Evolutionary conservation across 2,329 filamentous ascomycete genomes (phyloP).

Genomic region (Harringtonia lauricola): DNA sequence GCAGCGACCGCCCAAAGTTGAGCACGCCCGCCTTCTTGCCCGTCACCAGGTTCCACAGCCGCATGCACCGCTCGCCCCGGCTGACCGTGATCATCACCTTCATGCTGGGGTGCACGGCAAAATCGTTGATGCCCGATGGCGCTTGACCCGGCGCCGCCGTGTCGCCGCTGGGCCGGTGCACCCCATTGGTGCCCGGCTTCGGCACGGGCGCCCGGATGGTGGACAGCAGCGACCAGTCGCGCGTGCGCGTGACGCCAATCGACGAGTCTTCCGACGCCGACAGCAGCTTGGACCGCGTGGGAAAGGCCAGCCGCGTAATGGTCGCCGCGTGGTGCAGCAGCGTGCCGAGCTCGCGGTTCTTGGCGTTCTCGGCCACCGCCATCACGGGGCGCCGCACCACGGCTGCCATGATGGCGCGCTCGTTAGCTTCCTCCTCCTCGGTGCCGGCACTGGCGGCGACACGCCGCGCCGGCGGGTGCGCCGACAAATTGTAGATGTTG

Average conservation of each 20-base stretch:
- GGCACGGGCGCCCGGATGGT: slow-evolving; percentile 83
- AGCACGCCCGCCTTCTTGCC: slow-evolving; percentile 91
- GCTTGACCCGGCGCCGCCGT: slow-evolving; percentile 72
- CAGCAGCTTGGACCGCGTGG: slow-evolving; percentile 76
- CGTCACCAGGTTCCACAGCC: slow-evolving; percentile 92
- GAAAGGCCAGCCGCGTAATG: slow-evolving; percentile 71
- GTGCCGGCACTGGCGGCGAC: slow-evolving; percentile 24
- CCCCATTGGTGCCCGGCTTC: slow-evolving; percentile 49
- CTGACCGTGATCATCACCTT: slow-evolving; percentile 93
- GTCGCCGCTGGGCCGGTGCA: slow-evolving; percentile 66
- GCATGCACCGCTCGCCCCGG: slow-evolving; percentile 81
- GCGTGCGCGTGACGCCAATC: slow-evolving; percentile 73
- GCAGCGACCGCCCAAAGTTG: slow-evolving; percentile 65
- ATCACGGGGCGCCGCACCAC: slow-evolving; percentile 49
- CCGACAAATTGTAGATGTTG: slow-evolving; percentile 86
- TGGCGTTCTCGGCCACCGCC: slow-evolving; percentile 64
- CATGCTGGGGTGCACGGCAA: slow-evolving; percentile 91
- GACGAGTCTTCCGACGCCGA: slow-evolving; percentile 86
- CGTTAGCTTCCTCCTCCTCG: slow-evolving; percentile 7
- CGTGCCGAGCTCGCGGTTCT: slow-evolving; percentile 79
- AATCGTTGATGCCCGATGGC: slow-evolving; percentile 85
- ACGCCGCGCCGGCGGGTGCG: slow-evolving; percentile 46
- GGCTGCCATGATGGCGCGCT: slow-evolving; percentile 50
- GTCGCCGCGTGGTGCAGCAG: slow-evolving; percentile 78
- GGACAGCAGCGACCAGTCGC: slow-evolving; percentile 82